These are phyloP conservation scores for Ogataea glucozyma DNA, from an alignment of 805 yeast genomes.

Conservation along the genomic window DNA sequence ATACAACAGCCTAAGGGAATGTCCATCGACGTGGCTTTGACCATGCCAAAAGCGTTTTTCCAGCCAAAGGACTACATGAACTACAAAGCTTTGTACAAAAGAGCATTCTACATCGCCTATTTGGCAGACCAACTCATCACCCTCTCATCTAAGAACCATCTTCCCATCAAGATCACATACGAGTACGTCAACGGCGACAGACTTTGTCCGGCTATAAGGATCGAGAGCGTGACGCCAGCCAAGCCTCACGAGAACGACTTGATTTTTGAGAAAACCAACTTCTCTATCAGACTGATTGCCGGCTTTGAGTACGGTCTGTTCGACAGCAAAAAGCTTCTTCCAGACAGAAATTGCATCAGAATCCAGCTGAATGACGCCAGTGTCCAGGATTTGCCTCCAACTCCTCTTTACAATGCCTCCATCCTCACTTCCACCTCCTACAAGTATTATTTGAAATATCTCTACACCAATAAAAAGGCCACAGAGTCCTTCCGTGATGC, in stretches of 20 bases:
- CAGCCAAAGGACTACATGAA: constrained; percentile 88
- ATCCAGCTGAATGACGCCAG: constrained; percentile 48
- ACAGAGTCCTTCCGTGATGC: constrained; percentile 88
- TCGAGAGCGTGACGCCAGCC: constrained; percentile 55
- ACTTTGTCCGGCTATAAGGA: constrained; percentile 69
- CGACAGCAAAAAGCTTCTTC: constrained; percentile 72
- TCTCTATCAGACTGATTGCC: constrained; percentile 68
- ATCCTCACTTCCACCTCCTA: constrained; percentile 67
- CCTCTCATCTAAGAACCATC: constrained; percentile 51
- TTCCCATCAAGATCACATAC: constrained; percentile 63
- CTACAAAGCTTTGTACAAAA: constrained; percentile 85
- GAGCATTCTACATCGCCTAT: constrained; percentile 83
- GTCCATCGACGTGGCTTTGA: constrained; percentile 75
- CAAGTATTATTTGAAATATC: constrained; percentile 68
- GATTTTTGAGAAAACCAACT: constrained; percentile 62
- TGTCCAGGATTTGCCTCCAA: constrained; percentile 55
- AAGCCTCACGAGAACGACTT: constrained; percentile 48
- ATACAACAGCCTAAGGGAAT: constrained; percentile 61
- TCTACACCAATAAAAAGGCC: constrained; percentile 72
- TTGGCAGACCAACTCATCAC: constrained; percentile 64
- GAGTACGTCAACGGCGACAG: constrained; percentile 74
- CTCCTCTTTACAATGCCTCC: constrained; percentile 86
- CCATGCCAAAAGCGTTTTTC: constrained; percentile 76
- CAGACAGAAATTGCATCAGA: constrained; percentile 81
- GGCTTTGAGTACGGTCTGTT: constrained; percentile 74